Percentiles rank a stretch among this genome's conserved stretches.
phyloP scores from a whole-genome alignment of 1,284 basidiomycete species.

The Cutaneotrichosporon sp. region DNA sequence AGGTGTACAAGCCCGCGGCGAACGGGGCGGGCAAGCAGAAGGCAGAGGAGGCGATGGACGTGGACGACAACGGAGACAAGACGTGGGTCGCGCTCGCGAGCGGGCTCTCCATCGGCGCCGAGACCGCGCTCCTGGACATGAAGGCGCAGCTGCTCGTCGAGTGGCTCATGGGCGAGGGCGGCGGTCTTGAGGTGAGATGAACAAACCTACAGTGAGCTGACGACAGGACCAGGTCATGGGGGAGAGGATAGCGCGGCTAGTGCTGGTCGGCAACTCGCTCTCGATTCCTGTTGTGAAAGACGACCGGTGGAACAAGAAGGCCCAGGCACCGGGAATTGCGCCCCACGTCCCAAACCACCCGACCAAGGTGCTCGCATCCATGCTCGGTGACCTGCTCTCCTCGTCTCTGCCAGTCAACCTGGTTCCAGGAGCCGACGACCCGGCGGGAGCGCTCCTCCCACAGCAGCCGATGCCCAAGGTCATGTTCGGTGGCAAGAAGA shows the following conservation, averaged over 20 bases:
- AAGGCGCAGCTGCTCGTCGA: slow-evolving; percentile 80
- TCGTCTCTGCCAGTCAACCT: slow-evolving; percentile 75
- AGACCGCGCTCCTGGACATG: slow-evolving; percentile 65
- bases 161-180: slow-evolving; percentile 81
- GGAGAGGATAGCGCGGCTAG: slow-evolving; percentile 72
- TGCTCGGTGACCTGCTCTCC: slow-evolving; percentile 69
- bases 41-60: slow-evolving; percentile 29
- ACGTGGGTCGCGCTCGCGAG: slow-evolving; percentile 82
- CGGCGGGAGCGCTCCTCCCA: slow-evolving; percentile 82
- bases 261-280: slow-evolving; percentile 85
- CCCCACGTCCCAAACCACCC: slow-evolving; percentile 70
- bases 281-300: slow-evolving; percentile 60
- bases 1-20: slow-evolving; percentile 55
- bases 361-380: slow-evolving; percentile 66
- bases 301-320: slow-evolving; percentile 46
- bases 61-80: slow-evolving; percentile 46
- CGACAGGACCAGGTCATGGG: slow-evolving; percentile 64
- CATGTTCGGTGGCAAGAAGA: slow-evolving; percentile 75
- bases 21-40: slow-evolving; percentile 53
- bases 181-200: slow-evolving; percentile 60
- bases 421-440: slow-evolving; percentile 83
- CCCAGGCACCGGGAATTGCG: slow-evolving; percentile 15
- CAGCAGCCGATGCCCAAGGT: slow-evolving; percentile 91
- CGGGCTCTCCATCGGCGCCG: slow-evolving; percentile 69
- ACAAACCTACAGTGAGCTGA: neutral